Base-by-base conservation (phyloP, 2,329 filamentous ascomycete genomes). In the Ascomycota sp. region DNA sequence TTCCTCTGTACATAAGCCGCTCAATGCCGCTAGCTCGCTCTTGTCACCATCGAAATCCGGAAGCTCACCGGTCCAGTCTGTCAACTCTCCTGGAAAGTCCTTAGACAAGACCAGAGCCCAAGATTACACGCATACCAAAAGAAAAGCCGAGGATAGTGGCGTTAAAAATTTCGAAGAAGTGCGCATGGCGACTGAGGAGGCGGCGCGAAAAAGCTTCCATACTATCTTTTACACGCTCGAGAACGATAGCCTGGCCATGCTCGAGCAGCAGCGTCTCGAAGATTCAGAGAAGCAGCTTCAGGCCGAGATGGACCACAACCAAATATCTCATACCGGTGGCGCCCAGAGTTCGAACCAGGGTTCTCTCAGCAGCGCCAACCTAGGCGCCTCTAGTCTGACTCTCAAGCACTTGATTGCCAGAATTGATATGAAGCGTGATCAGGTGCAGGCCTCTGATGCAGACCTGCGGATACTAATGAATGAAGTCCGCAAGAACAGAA, bases 261-360 rank as follows among this genome's bases (percentile, higher is more conserved):
- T 95, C 33, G 89, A 98, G 51, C 89, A 98, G 53, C 83, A 95
- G 51, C 82, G 86, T 51, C 65, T 98, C 19, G 89, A 98, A 46
- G 89, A 95, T 50, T 83, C 91, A 1, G 89, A 98, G 50, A 78
- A 91, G 48, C 83, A 92, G 49, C 76, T 95, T 8, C 86, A 95
- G 51, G 85, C 85, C 10, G 89, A 98, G 54, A 89, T 93, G 64
- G 83, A 85, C 31, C 66, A 73, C 44, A 68, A 65, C 31, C 65
- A 53, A 32, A 58, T 56, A 35, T 58, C 57, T 34, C 58, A 57
- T 38, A 61, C 62, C 35, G 56, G 55, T 12, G 60, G 58, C 30
- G 57, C 57, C 15, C 53, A 57, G 23, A 59, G 60, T 10, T 68
- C 71, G 39, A 78, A 81, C 38, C 81, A 92, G 45, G 86, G 89